Percentiles rank a stretch among this genome's conserved stretches.
Evolutionary conservation across 768 basidiomycete genomes (phyloP).

Genomic region (Lepiota venenata): DNA sequence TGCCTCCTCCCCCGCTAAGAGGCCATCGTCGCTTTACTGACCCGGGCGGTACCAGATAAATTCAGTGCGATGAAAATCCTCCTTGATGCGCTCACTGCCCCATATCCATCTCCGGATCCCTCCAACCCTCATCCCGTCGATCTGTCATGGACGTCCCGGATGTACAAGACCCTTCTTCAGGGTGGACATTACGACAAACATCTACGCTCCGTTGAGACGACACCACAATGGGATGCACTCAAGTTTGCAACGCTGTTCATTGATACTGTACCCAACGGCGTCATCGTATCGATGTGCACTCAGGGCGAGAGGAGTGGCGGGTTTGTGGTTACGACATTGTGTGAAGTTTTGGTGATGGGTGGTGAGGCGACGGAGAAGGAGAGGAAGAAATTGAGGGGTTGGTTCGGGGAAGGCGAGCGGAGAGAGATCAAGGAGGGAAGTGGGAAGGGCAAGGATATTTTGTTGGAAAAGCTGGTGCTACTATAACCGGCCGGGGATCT

Average conservation of each 20-base stretch:
- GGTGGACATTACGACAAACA: slow-evolving; percentile 83
- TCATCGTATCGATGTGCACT: slow-evolving; percentile 51
- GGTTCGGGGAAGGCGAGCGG: slow-evolving; percentile 53
- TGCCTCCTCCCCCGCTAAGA: background rate
- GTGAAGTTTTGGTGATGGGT: slow-evolving; percentile 47
- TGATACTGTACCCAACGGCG: slow-evolving; percentile 47
- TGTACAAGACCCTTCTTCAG: slow-evolving; percentile 88
- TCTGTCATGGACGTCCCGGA: slow-evolving; percentile 74
- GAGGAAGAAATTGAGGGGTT: slow-evolving; percentile 44
- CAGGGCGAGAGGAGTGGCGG: slow-evolving; percentile 57
- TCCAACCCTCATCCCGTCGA: slow-evolving; percentile 66
- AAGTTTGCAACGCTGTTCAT: slow-evolving; percentile 62
- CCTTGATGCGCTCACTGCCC: slow-evolving; percentile 47
- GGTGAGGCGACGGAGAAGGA: slow-evolving; percentile 33
- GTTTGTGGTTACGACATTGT: slow-evolving; percentile 74
- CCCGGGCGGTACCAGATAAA: slow-evolving; percentile 56
- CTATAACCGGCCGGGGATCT: slow-evolving; percentile 20
- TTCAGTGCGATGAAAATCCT: slow-evolving; percentile 56
- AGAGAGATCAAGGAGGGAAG: slow-evolving; percentile 48
- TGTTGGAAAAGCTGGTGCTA: slow-evolving; percentile 52
- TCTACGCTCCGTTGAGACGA: slow-evolving; percentile 47
- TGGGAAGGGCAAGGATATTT: slow-evolving; percentile 68
- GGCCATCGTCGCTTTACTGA: background rate
- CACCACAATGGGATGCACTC: slow-evolving; percentile 47
- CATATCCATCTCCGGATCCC: slow-evolving; percentile 54